Conservation (phyloP, 306 rosid species). For the Cucurbita maxima region DNA sequence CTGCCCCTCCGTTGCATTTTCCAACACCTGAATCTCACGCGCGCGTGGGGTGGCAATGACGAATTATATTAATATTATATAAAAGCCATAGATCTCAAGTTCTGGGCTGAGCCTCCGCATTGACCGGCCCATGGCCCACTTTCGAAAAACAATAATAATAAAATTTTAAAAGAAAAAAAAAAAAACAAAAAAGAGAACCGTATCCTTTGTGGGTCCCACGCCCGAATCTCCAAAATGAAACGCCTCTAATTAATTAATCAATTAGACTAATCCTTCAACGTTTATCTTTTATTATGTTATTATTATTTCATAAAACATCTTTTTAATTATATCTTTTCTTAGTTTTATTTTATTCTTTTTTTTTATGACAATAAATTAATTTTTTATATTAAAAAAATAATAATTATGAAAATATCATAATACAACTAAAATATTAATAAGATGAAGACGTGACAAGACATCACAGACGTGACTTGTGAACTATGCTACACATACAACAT, state of each 20-base stretch:
- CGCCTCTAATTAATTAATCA: background rate
- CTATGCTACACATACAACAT: background rate
- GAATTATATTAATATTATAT: background rate
- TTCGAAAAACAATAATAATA: background rate
- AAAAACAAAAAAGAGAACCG: background rate
- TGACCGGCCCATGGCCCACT: slow-evolving; percentile 50
- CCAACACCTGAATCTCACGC: background rate
- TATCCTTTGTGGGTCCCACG: background rate
- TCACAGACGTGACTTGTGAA: background rate
- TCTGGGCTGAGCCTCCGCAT: slow-evolving; percentile 34
- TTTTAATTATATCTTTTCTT: background rate
- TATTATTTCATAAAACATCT: no score
- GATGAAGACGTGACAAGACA: background rate
- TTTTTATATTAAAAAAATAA: no score
- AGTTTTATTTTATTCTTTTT: no score
- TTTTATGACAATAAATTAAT: no score
- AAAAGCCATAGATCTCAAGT: background rate
- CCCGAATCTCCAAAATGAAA: background rate
- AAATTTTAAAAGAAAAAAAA: background rate
- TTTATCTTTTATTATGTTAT: background rate
- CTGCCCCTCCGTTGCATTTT: background rate
- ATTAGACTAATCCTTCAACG: background rate
- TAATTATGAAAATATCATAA: no score
- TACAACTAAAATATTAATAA: no score
- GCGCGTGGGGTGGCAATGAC: background rate